These are phyloP conservation scores for Scenedesmus sp. DNA, from an alignment of 163 green algal species.

Conservation along the genomic window DNA sequence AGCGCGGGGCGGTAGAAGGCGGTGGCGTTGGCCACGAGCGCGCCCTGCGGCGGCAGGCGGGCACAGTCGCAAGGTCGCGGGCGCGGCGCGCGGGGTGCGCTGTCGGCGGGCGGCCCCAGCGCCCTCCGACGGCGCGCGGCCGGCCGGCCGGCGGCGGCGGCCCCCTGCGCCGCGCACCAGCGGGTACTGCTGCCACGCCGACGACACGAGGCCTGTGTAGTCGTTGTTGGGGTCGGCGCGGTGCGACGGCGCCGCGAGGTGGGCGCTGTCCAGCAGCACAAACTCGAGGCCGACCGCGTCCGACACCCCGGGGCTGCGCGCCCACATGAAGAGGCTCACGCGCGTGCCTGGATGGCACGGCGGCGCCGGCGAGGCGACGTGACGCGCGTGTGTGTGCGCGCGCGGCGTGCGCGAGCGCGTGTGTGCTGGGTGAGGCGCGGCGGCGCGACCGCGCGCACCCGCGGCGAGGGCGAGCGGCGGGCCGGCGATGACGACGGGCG, in stretches of 20 bases:
- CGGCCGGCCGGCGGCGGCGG: too few species aligned
- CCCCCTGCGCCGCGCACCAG: slow-evolving; percentile 11
- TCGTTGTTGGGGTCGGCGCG: neutral
- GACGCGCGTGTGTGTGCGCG: too few species aligned
- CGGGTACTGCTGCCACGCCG: slow-evolving; percentile 19
- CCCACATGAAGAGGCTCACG: slow-evolving; percentile 23
- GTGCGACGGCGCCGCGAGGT: neutral
- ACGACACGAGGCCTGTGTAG: neutral
- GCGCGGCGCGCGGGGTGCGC: too few species aligned
- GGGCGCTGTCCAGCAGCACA: neutral
- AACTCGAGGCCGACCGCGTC: slow-evolving; percentile 3
- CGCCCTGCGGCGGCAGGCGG: slow-evolving; percentile 9
- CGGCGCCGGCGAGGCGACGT: neutral
- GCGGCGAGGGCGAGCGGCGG: neutral
- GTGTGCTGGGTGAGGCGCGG: too few species aligned
- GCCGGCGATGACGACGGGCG: neutral
- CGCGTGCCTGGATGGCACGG: neutral
- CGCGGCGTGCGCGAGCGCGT: too few species aligned
- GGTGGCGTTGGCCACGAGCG: neutral
- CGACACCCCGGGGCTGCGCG: neutral
- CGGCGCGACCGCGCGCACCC: too few species aligned
- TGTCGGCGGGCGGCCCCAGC: too few species aligned
- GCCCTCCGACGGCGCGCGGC: too few species aligned
- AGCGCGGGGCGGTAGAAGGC: slow-evolving; percentile 10
- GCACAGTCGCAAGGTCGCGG: too few species aligned